Evolutionary conservation across 1,139 yeast species (phyloP).

Genomic region (Trichomonascaceae sp.): DNA sequence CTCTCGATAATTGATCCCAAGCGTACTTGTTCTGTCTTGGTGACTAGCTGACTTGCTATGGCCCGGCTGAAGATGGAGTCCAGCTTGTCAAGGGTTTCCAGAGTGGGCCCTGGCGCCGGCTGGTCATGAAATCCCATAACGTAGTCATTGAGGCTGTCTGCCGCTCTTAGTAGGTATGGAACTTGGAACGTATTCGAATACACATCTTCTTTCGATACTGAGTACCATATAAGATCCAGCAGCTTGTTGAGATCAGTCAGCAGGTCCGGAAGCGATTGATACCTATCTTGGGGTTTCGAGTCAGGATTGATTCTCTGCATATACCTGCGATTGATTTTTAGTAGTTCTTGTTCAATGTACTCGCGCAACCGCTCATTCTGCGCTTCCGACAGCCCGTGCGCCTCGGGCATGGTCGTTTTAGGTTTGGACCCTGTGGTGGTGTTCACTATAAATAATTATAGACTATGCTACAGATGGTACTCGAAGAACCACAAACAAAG

Average conservation of each 20-base stretch:
- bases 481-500: too few species aligned
- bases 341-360: slow-evolving; percentile 46
- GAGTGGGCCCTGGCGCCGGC: slow-evolving; percentile 7
- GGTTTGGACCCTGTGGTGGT: too few species aligned
- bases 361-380: slow-evolving; percentile 53
- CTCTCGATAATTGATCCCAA: slow-evolving; percentile 19
- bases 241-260: slow-evolving; percentile 34
- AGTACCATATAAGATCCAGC: slow-evolving; percentile 46
- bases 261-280: slow-evolving; percentile 30
- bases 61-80: slow-evolving; percentile 16
- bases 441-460: too few species aligned
- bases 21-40: slow-evolving; percentile 17
- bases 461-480: too few species aligned
- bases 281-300: slow-evolving; percentile 17
- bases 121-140: slow-evolving; percentile 13
- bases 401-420: too few species aligned
- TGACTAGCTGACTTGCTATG: slow-evolving; percentile 11
- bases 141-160: slow-evolving; percentile 56
- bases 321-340: slow-evolving; percentile 48
- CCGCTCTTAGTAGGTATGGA: slow-evolving; percentile 44
- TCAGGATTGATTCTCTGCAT: slow-evolving; percentile 41
- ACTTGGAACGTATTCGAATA: slow-evolving; percentile 29
- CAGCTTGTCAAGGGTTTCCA: slow-evolving; percentile 12
- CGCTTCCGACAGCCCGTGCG: slow-evolving; percentile 13
- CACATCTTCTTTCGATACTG: slow-evolving; percentile 22